Evolutionary conservation across 176 grass and related monocot genomes (phyloP).

Genomic region (Musa schizocarpa): DNA sequence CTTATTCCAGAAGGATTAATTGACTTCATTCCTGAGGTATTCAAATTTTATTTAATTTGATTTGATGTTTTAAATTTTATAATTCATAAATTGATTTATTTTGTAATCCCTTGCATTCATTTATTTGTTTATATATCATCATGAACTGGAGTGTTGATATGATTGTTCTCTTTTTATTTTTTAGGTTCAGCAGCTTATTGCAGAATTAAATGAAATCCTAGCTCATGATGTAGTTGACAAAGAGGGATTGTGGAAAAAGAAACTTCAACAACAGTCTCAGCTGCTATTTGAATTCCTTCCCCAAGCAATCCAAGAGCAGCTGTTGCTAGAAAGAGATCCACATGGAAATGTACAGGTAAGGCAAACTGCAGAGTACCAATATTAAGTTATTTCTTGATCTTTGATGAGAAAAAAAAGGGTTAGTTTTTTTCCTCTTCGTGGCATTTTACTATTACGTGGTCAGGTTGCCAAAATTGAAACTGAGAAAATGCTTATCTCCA

Average conservation of each 20-base stretch:
- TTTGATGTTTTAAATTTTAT: constrained; percentile 23
- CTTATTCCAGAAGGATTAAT: constrained; percentile 95
- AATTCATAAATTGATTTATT: neutral
- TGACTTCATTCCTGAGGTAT: constrained; percentile 96
- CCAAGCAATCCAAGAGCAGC: constrained; percentile 81
- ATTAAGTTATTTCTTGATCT: neutral
- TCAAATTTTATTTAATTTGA: neutral
- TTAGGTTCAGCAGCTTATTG: constrained; percentile 91
- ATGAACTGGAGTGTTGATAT: neutral
- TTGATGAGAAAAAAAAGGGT: neutral
- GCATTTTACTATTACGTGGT: neutral
- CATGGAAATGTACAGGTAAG: constrained; percentile 98
- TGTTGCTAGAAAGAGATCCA: constrained; percentile 95
- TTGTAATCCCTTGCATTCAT: neutral
- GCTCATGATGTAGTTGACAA: constrained; percentile 88
- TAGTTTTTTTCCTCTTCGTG: neutral
- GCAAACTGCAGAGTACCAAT: neutral
- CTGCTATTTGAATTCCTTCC: constrained; percentile 85
- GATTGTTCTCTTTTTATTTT: neutral
- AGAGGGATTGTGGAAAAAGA: constrained; percentile 77
- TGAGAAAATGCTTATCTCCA: constrained; percentile 96
- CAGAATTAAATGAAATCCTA: constrained; percentile 91
- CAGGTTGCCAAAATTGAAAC: constrained; percentile 99
- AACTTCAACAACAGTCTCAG: constrained; percentile 50
- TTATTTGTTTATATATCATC: neutral